These are phyloP conservation scores for Telfairia occidentalis DNA, from an alignment of 331 rosid species.

Conservation along the genomic window DNA sequence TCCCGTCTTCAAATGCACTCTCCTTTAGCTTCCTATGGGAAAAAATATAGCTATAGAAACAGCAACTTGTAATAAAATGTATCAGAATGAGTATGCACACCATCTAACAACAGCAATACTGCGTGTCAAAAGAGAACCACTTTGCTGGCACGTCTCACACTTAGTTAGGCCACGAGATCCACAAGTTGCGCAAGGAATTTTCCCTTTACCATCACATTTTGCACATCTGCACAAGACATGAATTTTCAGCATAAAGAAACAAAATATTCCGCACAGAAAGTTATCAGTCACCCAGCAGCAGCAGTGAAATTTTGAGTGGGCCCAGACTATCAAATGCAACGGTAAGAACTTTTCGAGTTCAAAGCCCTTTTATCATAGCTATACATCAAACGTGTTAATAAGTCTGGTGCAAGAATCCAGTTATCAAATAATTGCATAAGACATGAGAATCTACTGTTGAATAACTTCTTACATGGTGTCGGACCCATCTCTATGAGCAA, in stretches of 20 bases:
- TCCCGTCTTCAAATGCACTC: neutral
- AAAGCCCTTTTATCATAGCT: neutral
- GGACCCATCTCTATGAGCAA: constrained; percentile 95
- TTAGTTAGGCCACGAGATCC: constrained; percentile 74
- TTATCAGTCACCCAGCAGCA: neutral
- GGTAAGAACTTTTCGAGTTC: neutral
- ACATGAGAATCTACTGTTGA: neutral
- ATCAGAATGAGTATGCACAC: constrained; percentile 29
- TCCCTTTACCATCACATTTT: constrained; percentile 73
- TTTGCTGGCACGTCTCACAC: constrained; percentile 51
- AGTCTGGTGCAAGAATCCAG: neutral
- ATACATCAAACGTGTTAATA: neutral
- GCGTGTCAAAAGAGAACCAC: constrained; percentile 63
- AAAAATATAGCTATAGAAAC: neutral
- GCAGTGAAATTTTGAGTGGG: neutral
- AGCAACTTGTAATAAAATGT: neutral
- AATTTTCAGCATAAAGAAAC: constrained; percentile 4
- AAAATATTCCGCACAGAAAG: neutral
- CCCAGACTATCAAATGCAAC: neutral
- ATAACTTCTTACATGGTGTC: constrained; percentile 70
- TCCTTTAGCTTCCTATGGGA: neutral
- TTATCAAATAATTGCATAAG: neutral
- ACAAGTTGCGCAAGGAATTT: constrained; percentile 69
- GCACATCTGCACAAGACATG: constrained; percentile 56
- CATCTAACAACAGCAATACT: constrained; percentile 59